Base-by-base conservation (phyloP, 305 asterid species). In the Ilex paraguariensis region DNA sequence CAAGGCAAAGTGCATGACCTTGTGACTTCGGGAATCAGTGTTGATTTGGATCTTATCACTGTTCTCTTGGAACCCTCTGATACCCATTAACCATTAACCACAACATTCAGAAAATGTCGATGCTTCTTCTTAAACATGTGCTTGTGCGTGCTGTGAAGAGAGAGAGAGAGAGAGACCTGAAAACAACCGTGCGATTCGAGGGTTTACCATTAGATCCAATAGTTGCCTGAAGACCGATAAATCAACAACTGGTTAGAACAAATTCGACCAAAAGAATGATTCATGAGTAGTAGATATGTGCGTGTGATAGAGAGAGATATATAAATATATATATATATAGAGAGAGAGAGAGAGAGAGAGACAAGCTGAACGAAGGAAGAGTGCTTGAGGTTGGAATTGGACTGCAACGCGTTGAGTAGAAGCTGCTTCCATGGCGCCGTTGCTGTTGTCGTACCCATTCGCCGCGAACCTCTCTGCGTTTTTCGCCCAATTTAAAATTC, bases 101-200 rank as follows among this genome's bases (percentile, higher is more conserved):
- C 49, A 63, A 49, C 12, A 13, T 33, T 7, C 59, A 8, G 2
- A 60, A 17, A 60, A 60, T 36, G 9, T 36, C 42, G 42, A 36
- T 36, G 6, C 42, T 36, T 8, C 42, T 36, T 36, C 42, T 4
- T 4, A 36, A 36, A 8, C 7, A 8, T 36, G 6, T 8, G 42
- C 9, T 5, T 36, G 42, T 36, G 42, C 3, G 42, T 36, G 42
- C 1, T 36, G 7, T 36, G 6, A 7, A 50, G 54, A 28, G 39
- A 8, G 39, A 28, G 39, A 28, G 40, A 28, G 61, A 64, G 65
- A 36, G 52, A 57, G 42, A 85, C 95, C 97, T 82, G 86, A 84
- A 91, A 74, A 91, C 98, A 62, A 91, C 98, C 13, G 96, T 86
- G 46, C 98, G 96, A 74, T 91, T 93, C 16, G 91, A 82, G 59